These are phyloP conservation scores for Gremmenia infestans DNA, from an alignment of 2,329 filamentous ascomycete species.

Conservation along the genomic window DNA sequence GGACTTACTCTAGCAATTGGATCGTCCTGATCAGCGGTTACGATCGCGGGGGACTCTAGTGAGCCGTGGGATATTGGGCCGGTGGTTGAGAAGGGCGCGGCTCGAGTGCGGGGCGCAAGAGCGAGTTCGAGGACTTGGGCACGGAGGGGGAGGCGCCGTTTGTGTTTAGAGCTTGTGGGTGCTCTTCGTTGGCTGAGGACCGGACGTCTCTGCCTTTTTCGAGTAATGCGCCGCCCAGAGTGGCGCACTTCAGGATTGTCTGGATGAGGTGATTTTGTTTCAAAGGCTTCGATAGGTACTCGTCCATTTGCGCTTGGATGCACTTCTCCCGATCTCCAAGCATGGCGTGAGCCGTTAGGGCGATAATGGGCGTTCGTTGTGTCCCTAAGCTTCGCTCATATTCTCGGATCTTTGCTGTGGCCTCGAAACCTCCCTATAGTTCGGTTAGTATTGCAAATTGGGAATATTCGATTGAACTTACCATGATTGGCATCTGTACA, in stretches of 20 bases:
- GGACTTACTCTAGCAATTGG: constrained; percentile 30
- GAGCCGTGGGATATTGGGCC: constrained; percentile 52
- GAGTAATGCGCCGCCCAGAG: constrained; percentile 76
- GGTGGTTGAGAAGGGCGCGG: constrained; percentile 62
- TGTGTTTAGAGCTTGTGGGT: constrained; percentile 14
- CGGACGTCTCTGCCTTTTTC: constrained; percentile 66
- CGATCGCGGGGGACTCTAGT: constrained; percentile 57
- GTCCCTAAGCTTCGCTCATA: constrained; percentile 80
- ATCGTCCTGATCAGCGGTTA: constrained; percentile 57
- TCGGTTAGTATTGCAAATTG: constrained; percentile 34
- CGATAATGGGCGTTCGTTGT: constrained; percentile 89
- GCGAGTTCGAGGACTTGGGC: constrained; percentile 14
- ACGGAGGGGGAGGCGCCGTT: constrained; percentile 16
- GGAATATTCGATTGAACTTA: constrained; percentile 37
- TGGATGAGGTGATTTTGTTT: constrained; percentile 98
- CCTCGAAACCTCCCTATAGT: constrained; percentile 82
- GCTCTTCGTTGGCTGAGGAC: constrained; percentile 28
- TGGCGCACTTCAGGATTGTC: constrained; percentile 94
- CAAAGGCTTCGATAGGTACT: constrained; percentile 93
- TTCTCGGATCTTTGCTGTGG: constrained; percentile 92
- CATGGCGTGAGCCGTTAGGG: constrained; percentile 96
- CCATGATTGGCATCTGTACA: constrained; percentile 99
- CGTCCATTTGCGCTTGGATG: constrained; percentile 98
- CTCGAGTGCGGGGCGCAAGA: constrained; percentile 49
- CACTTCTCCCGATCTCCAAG: constrained; percentile 97